Evolutionary conservation across 805 yeast species (phyloP), one percentile per base, ranked within the genome.

Genomic region (Nakazawaea siamensis): DNA sequence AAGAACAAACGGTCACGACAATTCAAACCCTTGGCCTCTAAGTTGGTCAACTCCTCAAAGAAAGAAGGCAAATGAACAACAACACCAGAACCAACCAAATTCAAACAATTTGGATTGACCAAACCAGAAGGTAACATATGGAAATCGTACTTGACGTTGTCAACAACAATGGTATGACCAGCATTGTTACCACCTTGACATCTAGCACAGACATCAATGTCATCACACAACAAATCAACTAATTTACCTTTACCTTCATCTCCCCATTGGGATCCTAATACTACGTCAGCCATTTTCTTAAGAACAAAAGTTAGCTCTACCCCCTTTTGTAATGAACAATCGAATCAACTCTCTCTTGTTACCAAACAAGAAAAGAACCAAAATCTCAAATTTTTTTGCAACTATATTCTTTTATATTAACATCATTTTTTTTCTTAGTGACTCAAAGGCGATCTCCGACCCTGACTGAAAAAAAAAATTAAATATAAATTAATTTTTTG

Each of bases 171-270:
- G 29, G 99, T 92, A 60, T 92, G 99, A 24, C 99, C 99, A 19
- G 99, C 99, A 57, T 92, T 92, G 69, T 92, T 92, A 54, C 99
- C 99, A 61, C 99, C 99, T 57, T 82, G 88, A 64, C 97, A 90
- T 58, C 99, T 76, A 19, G 97, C 97, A 58, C 97, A 94, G 27
- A 92, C 90, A 48, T 92, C 97, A 50, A 92, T 81, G 47, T 85
- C 78, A 52, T 90, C 97, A 62, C 97, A 94, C 34, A 92, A 71
- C 38, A 92, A 68, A 58, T 92, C 98, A 33, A 92, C 99, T 40
- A 92, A 73, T 62, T 92, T 92, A 40, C 99, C 99, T 58, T 92
- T 92, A 57, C 99, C 99, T 75, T 92, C 99, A 57, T 92, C 99
- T 45, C 99, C 99, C 99, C 99, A 92, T 64, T 92, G 99, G 62